Evolutionary conservation across 441 rosid species (phyloP).

Genomic region (Gossypium davidsonii): DNA sequence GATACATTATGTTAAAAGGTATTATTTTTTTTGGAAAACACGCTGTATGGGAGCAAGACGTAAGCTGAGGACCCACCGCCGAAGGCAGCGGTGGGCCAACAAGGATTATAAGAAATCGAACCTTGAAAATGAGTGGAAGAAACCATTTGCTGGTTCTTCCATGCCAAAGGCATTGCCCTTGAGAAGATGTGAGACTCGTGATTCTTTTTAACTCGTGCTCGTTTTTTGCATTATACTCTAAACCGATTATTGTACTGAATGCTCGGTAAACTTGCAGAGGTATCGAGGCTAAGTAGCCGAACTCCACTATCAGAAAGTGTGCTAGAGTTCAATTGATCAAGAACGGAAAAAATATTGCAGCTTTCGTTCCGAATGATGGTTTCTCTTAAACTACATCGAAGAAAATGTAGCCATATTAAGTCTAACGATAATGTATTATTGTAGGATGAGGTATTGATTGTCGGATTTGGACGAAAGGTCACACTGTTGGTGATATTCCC

Average conservation of each 20-base stretch:
- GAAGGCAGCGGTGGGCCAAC: constrained; percentile 43
- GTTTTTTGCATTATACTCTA: not conserved
- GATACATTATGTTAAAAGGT: too few relatives aligned
- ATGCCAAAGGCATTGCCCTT: constrained; percentile 47
- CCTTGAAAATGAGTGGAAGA: constrained; percentile 48
- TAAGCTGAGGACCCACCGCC: constrained; percentile 34
- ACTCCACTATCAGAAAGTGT: constrained; percentile 54
- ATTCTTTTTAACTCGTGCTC: not conserved
- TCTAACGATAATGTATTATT: not conserved
- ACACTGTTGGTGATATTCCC: constrained; percentile 57
- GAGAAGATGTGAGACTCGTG: constrained; percentile 35
- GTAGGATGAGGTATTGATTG: constrained; percentile 48
- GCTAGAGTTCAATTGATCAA: constrained; percentile 53
- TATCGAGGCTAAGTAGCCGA: constrained; percentile 56
- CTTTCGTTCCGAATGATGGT: constrained; percentile 56
- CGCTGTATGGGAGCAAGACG: constrained; percentile 54
- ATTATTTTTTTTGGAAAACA: constrained; percentile 31
- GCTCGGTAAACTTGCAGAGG: constrained; percentile 26
- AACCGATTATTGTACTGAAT: not conserved
- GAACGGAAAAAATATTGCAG: constrained; percentile 53
- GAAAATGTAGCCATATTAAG: constrained; percentile 20
- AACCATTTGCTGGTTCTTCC: constrained; percentile 51
- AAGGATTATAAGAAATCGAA: constrained; percentile 45
- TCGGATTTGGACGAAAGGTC: constrained; percentile 51
- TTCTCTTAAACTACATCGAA: constrained; percentile 44